These are phyloP conservation scores for Microdochium bolleyi DNA, from an alignment of 2,329 filamentous ascomycete species.

Conservation along the genomic window DNA sequence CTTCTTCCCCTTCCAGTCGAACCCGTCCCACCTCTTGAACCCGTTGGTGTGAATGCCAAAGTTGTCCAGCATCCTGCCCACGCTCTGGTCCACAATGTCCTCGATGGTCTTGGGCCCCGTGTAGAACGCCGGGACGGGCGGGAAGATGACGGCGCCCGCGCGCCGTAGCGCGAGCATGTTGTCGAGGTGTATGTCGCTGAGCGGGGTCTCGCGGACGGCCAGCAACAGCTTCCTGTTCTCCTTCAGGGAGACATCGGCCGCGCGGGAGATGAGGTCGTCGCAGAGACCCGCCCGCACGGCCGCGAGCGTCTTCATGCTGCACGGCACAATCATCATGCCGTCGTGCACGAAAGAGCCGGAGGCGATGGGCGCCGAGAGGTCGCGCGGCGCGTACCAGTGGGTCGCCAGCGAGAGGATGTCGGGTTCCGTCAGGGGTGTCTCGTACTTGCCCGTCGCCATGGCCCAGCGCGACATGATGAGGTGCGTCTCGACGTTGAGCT, in stretches of 20 bases:
- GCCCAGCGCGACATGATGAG: slow-evolving; percentile 41
- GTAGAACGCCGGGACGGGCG: slow-evolving; percentile 35
- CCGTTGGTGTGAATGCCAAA: slow-evolving; percentile 30
- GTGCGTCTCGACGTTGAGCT: slow-evolving; percentile 36
- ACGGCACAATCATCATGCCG: slow-evolving; percentile 40
- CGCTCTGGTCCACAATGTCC: slow-evolving; percentile 34
- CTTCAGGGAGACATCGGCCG: slow-evolving; percentile 37
- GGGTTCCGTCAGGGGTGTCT: slow-evolving; percentile 28
- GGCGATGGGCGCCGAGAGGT: slow-evolving; percentile 34
- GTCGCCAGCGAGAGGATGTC: slow-evolving; percentile 29
- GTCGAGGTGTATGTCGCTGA: slow-evolving; percentile 35
- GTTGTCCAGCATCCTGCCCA: slow-evolving; percentile 35
- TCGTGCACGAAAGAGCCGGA: slow-evolving; percentile 33
- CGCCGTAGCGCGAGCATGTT: slow-evolving; percentile 32
- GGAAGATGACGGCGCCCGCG: slow-evolving; percentile 33
- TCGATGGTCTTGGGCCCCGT: slow-evolving; percentile 27
- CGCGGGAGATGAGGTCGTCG: slow-evolving; percentile 34
- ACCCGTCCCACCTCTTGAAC: slow-evolving; percentile 29
- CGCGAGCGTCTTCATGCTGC: slow-evolving; percentile 39
- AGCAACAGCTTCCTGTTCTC: slow-evolving; percentile 30
- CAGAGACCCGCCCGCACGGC: slow-evolving; percentile 29
- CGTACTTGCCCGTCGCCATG: slow-evolving; percentile 36
- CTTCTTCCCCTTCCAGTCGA: background rate
- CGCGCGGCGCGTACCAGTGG: slow-evolving; percentile 27
- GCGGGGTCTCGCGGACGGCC: slow-evolving; percentile 32